Evolutionary conservation across 805 yeast genomes (phyloP).

Genomic region (Vanderwaltozyma verrucispora): DNA sequence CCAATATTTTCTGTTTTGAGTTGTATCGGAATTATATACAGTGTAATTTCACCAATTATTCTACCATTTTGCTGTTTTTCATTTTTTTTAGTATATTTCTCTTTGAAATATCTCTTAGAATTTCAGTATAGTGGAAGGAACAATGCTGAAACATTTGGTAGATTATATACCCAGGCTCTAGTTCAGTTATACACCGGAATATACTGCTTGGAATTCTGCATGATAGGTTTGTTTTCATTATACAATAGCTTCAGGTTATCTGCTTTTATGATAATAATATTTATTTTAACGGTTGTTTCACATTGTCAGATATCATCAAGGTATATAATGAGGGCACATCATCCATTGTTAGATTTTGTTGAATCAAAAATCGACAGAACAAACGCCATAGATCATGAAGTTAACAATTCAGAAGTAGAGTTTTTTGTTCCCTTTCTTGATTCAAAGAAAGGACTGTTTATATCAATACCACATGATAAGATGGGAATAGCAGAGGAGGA

Average conservation of each 20-base stretch:
- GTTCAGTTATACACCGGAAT: slow-evolving; percentile 72
- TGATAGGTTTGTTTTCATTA: slow-evolving; percentile 65
- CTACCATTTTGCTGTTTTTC: slow-evolving; percentile 49
- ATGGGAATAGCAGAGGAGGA: slow-evolving; percentile 27
- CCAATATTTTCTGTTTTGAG: slow-evolving; percentile 71
- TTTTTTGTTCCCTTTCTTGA: background rate
- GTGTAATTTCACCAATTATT: slow-evolving; percentile 71
- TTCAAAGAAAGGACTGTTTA: background rate
- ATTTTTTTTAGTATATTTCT: slow-evolving; percentile 45
- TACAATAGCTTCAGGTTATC: slow-evolving; percentile 40
- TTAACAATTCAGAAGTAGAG: background rate
- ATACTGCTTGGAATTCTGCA: slow-evolving; percentile 68
- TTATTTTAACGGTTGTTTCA: slow-evolving; percentile 44
- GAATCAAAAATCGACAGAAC: background rate
- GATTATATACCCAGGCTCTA: slow-evolving; percentile 61
- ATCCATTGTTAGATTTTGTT: background rate
- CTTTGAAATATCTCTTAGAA: slow-evolving; percentile 60
- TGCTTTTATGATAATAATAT: slow-evolving; percentile 38
- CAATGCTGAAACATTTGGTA: slow-evolving; percentile 57
- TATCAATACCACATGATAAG: slow-evolving; percentile 36
- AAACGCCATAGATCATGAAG: background rate
- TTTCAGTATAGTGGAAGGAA: slow-evolving; percentile 44
- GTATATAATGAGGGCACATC: slow-evolving; percentile 9
- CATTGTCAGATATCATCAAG: slow-evolving; percentile 40
- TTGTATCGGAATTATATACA: slow-evolving; percentile 67